Evolutionary conservation across 805 yeast genomes (phyloP), one percentile per base, ranked within the genome.

Genomic region (Nakazawaea molendinolei): DNA sequence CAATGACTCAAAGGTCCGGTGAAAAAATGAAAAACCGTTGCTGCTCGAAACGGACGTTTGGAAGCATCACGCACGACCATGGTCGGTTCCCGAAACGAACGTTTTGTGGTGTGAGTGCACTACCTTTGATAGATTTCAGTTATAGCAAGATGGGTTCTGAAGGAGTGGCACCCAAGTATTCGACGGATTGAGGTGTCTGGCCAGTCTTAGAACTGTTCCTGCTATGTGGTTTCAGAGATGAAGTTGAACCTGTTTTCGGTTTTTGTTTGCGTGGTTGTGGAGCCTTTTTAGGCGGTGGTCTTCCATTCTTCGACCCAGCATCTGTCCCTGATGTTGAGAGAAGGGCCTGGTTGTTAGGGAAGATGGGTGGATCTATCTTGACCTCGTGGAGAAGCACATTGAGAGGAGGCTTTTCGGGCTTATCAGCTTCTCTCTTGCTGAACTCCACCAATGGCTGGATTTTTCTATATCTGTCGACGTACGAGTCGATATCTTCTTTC

Each of bases 401-500:
- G n/a, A 65, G 58, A n/a, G 57, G 52, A 9, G 58, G 64, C 44
- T 70, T 76, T 3, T 68, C 75, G 28, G 66, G 71, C 39, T 68
- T 61, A 0, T 77, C 77, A 33, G 65, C 53, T 41, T 67, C 69
- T 22, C 67, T 61, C 47, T 71, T 76, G 1, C 76, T 61, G 42
- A 69, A 60, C 43, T 71, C 60, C 28, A 73, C 67, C 28, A 73
- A 60, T 4, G 79, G 78, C 3, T 70, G 51, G 13, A 73, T 51
- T 38, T 65, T 55, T 34, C 61, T 67, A 48, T 70, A 73, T 34
- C 66, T 58, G 5, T 46, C 53, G 42, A 67, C 61, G 40, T 71
- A 72, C 4, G 59, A 61, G 21, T 60, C 60, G 29, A 72, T 66
- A 36, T 60, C 56, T 10, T 39, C 45, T 42, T 63, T 65, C 4